Evolutionary conservation across 805 yeast genomes (phyloP), one percentile per base, ranked within the genome.

Genomic region (Barnettozyma wickerhamii): DNA sequence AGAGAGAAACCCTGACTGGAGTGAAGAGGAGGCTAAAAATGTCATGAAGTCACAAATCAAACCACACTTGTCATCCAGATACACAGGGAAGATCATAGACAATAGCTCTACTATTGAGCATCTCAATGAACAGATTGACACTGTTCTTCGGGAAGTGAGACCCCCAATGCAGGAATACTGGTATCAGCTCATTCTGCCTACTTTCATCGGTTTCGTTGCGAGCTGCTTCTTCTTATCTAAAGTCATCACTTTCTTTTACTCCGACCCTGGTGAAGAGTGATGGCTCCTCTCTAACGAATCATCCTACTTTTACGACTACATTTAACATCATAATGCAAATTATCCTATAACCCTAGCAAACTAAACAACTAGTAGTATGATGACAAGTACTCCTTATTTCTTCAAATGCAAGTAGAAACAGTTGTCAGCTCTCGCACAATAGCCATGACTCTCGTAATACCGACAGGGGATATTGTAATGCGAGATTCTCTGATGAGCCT

Each of bases 31-130:
- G 42, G 91, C 91, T 1, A 54, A 65, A 7, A 74, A 81, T 43
- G 69, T 98, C 42, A 84, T 93, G 21, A 68, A 67, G 7, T 75
- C 87, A 37, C 99, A 93, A 59, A 79, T 89, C 84, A 57, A 81
- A 2, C 72, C 74, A 36, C 73, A 68, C 10, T 77, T 70, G 33
- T 79, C 87, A 48, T 69, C 73, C 17, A 53, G 55, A 17, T 66
- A 71, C 37, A 79, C 95, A 1, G 95, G 88, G 51, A 62, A 69
- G 29, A 76, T 85, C 2, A 60, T 95, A 13, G 76, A 80, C 19
- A 95, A 93, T 52, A 71, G 76, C 43, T 62, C 65, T 10, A 56
- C 69, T 6, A 26, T 74, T 2, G 71, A 68, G 1, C 65, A 67
- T 3, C 62, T 84, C 14, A 60, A 69, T 28, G 59, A 47, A 0